Base-by-base conservation (phyloP, 257 asterid genomes). In the Nicotiana paniculata region DNA sequence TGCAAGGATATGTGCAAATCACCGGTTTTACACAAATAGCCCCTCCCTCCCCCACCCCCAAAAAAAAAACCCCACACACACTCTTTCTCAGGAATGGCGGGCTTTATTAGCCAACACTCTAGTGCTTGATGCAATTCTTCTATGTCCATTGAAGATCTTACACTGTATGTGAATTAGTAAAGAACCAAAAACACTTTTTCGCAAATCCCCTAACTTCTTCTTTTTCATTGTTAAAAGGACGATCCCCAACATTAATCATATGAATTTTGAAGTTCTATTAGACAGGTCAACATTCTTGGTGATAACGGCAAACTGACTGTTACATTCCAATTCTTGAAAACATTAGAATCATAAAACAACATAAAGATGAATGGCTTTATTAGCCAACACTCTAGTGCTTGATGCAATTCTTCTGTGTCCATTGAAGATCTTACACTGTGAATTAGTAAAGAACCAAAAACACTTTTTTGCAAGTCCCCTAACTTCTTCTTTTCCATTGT, bases 331-430 rank as follows among this genome's bases (percentile, higher is more conserved):
- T 53, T 75, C 64, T 26, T 12, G 80, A 75, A 74, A 72, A 75
- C 9, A 4, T 51, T 51, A 75, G 46, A 3, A 26, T 48, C 63
- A 26, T 15, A 28, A 75, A 55, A 28, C 43, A 51, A 48, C 5
- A 75, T 75, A 75, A 75, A 75, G 63, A 75, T 46, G 43, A 74
- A 74, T 3, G 79, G n/a, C n/a, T n/a, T n/a, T n/a, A n/a, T n/a
- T n/a, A n/a, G n/a, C n/a, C n/a, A n/a, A n/a, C n/a, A n/a, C n/a
- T n/a, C n/a, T n/a, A n/a, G n/a, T n/a, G n/a, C n/a, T n/a, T n/a
- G n/a, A n/a, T n/a, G n/a, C n/a, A n/a, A n/a, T n/a, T n/a, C n/a
- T n/a, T n/a, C n/a, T n/a, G n/a, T n/a, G n/a, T n/a, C n/a, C n/a
- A n/a, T n/a, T n/a, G n/a, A n/a, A n/a, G n/a, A n/a, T n/a, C n/a